Base-by-base conservation (phyloP, 2,329 filamentous ascomycete species). In the Ascochyta fabae region DNA sequence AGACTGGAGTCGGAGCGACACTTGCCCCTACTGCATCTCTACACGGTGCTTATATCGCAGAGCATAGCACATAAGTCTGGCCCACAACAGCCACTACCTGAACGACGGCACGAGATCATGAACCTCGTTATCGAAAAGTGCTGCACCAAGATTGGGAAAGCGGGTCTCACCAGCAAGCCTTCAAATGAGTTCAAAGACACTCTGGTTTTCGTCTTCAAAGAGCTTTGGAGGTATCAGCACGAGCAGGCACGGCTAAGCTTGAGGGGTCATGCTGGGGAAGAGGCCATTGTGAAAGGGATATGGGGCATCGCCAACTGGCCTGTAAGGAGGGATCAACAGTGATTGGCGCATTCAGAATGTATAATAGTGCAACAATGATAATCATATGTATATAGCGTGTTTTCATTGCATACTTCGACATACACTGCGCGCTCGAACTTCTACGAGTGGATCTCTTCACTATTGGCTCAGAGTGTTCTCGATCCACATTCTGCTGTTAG, bases 241-340 rank as follows among this genome's bases (percentile, higher is more conserved):
- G 61, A 66, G 23, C 63, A 65, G 46, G 54, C 60, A 9, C 62
- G 60, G 27, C 49, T 66, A 24, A 73, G 69, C 39, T 46, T 74
- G 50, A 62, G 68, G 26, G 70, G 68, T 2, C 58, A 62, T 39
- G 59, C 61, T 2, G 61, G 62, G 2, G 70, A 74, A 40, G 67
- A 69, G 6, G 22, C 27, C 10, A 47, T 73, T 8, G 67, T 66
- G 3, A 83, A 66, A 53, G 84, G 83, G 0, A 77, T 83, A 19
- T 84, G 61, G 29, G 80, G 79, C 1, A 43, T 58, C 8, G 39
- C 54, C 6, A 24, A n/a, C 4, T 57, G 54, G 54, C 35, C 48
- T 22, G 45, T 52, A 6, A 53, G 29, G 29, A 39, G 29, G 29
- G 46, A 27, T 29, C 45, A 12, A 26, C 33, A 27, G 10, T 59